Evolutionary conservation across 2,329 filamentous ascomycete genomes (phyloP), one percentile per base, ranked within the genome.

Genomic region (Penicillium psychrosexuale): DNA sequence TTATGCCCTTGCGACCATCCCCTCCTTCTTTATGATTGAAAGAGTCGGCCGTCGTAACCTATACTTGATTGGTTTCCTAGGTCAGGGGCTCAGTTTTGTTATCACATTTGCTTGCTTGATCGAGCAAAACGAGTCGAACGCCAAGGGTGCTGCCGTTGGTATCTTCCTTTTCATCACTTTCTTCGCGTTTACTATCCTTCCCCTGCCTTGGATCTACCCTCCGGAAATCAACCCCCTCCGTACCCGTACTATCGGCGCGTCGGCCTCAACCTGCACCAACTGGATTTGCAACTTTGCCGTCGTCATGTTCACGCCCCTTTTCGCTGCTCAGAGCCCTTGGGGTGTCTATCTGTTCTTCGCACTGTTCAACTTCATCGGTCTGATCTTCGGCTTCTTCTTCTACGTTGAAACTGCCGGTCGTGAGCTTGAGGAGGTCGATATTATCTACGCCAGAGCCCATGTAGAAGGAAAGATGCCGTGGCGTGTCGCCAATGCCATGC

Each of bases 141-240:
- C 70, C 19, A 70, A 71, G 58, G 71, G 71, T 55, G 71, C 71
- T 17, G 63, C 77, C 8, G 83, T 86, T 1, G 85, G 84, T 53
- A 72, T 88, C 30, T 88, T 88, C 72, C 80, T 83, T 4, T 88
- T 87, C 70, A 88, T 87, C 59, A 79, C 80, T 7, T 85, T 84
- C 58, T 88, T 87, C 59, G 85, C 84, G 12, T 84, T 84, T 0
- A 86, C 82, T 0, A 27, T 55, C 7, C 13, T 55, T 6, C 52
- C 52, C 2, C 28, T 55, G 2, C 52, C 47, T 19, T 55, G 52
- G 52, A 55, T 55, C 28, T 55, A 55, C 34, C 52, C 52, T 0
- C 52, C 52, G 1, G 52, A 55, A 56, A 73, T 80, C 67, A 80
- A 79, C 62, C 79, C 80, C 3, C 74, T 81, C 67, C 78, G 78